Base-by-base conservation (phyloP, 1,284 basidiomycete species). In the Thelephora terrestris region DNA sequence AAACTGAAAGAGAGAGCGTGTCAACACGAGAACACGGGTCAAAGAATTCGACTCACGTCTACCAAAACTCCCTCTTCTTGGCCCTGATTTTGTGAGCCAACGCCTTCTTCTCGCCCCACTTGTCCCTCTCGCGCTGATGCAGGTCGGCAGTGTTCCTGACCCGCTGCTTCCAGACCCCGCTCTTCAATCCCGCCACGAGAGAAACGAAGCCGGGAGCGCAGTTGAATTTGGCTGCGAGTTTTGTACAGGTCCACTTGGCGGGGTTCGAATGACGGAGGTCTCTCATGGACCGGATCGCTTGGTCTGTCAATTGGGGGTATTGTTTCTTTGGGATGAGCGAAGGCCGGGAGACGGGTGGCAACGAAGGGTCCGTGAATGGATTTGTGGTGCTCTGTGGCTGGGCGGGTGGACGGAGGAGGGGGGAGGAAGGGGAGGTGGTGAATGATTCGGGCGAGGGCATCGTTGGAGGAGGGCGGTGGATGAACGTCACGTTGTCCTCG, bases 381-480 rank as follows among this genome's bases (percentile, higher is more conserved):
- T 71, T 74, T 2, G 74, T 62, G 9, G 65, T 61, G 1, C 52
- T 57, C 2, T 54, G 53, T 10, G 58, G 51, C 3, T 62, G 50
- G 7, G 64, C 39, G 7, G 66, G 55, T 3, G 66, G 58, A 27
- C 69, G 60, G 10, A 89, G 71, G 2, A 89, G 69, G 0, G 86
- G 83, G 0, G 85, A 89, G 2, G 74, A 64, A 12, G 85, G 86
- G 14, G 72, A 68, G 9, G 78, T 77, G 2, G 78, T 80, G 50
- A 79, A 75, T 17, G 85, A 89, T 51, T 73, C 68, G 5, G 85
- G 84, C 14, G 84, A 73, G 5, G 82, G 79, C 7, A 78, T 73
- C 2, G 81, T 76, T 0, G 85, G 84, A 0, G 85, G 86, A 21
- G 83, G 83, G 39, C 86, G 79, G 61, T 85, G 83, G 52, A 89